Conservation (phyloP, 208 protist genomes). For the Angomonas ambiguus region DNA sequence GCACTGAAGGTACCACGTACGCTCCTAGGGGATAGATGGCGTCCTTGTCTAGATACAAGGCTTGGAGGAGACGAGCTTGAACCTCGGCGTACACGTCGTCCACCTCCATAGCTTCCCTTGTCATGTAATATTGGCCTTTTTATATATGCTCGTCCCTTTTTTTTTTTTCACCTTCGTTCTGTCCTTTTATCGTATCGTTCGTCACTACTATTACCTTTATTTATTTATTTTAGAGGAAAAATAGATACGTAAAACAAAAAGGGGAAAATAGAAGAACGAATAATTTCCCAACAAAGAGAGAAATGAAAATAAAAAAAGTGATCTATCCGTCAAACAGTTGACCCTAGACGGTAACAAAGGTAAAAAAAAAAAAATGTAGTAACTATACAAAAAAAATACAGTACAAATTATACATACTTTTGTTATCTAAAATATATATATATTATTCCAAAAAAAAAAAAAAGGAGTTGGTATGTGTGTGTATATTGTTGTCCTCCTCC, state of each 20-base stretch:
- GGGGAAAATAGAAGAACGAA: no score
- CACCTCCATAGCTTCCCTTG: not conserved
- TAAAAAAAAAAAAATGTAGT: slow-evolving; percentile 2
- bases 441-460: slow-evolving; percentile 9
- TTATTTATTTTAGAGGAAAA: not conserved
- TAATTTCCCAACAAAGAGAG: no score
- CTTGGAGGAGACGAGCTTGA: not conserved
- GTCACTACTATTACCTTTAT: not conserved
- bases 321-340: no score
- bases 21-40: not conserved
- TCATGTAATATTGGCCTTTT: no score
- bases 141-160: not conserved
- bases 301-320: no score
- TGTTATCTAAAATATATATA: not conserved
- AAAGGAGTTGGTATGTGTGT: not conserved
- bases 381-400: slow-evolving; percentile 8
- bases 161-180: not conserved
- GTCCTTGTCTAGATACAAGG: not conserved
- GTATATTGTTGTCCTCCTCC: not conserved
- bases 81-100: not conserved
- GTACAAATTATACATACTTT: not conserved
- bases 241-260: not conserved
- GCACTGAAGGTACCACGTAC: not conserved
- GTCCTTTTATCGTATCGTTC: not conserved
- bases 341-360: no score